phyloP scores from a whole-genome alignment of 176 grass and related monocot genomes.

The Hsuehochloa calcarea region DNA sequence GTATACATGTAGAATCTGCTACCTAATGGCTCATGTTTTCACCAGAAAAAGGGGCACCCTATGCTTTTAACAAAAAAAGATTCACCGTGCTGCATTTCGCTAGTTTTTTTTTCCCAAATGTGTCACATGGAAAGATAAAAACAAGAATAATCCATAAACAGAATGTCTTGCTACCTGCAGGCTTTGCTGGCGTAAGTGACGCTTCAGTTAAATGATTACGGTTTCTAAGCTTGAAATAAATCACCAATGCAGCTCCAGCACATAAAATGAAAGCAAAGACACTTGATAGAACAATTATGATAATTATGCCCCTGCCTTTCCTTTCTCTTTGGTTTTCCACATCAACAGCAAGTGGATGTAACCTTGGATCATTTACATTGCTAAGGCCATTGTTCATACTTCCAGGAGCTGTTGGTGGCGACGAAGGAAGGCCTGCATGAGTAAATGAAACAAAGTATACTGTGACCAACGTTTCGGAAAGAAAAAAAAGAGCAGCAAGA shows the following conservation, averaged over 20 bases:
- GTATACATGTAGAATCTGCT: not conserved
- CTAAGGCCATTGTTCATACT: conserved; percentile 53
- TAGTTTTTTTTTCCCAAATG: conserved; percentile 1
- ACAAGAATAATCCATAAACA: not conserved
- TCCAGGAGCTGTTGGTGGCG: conserved; percentile 56
- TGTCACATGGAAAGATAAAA: conserved; percentile 7
- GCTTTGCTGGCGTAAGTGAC: conserved; percentile 49
- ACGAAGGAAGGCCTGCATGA: conserved; percentile 73
- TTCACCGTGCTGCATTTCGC: conserved; percentile 16
- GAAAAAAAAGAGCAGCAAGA: not conserved
- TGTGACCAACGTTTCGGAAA: not conserved
- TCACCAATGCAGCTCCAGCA: conserved; percentile 60
- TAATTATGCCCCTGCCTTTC: conserved; percentile 52
- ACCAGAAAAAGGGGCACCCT: not conserved
- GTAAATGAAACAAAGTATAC: conserved; percentile 20
- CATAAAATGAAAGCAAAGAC: conserved; percentile 74
- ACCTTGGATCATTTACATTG: conserved; percentile 49
- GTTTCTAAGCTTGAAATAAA: conserved; percentile 68
- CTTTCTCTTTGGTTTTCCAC: conserved; percentile 62
- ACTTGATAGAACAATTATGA: conserved; percentile 80
- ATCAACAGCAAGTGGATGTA: conserved; percentile 68
- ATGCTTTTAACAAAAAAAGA: conserved; percentile 5
- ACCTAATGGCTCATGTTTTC: conserved; percentile 8
- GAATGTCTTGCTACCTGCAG: conserved; percentile 59
- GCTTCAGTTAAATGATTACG: conserved; percentile 38